phyloP scores from a whole-genome alignment of 441 rosid genomes.

The Euphorbia neoarborescens region DNA sequence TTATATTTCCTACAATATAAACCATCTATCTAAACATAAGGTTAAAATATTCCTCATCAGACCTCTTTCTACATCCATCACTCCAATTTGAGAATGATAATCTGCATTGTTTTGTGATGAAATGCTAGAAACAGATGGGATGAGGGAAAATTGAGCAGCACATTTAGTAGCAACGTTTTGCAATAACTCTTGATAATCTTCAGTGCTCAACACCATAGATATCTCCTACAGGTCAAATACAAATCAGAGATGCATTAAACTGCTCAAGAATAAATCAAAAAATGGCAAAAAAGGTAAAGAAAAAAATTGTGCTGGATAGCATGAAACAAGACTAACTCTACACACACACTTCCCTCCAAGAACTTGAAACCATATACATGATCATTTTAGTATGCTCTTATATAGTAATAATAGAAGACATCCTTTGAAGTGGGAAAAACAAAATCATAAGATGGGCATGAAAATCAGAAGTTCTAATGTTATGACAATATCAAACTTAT shows the following conservation, averaged over 20 bases:
- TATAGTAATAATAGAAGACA: neutral
- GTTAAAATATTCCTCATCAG: conserved; percentile 29
- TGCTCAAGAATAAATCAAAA: conserved; percentile 3
- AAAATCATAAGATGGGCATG: neutral
- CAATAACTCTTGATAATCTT: conserved; percentile 59
- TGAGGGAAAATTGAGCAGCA: conserved; percentile 56
- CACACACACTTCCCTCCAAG: neutral
- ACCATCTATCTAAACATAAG: conserved; percentile 12
- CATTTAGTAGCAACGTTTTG: conserved; percentile 59
- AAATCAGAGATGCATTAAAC: conserved; percentile 13
- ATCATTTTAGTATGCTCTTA: too few relatives aligned
- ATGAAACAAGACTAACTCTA: conserved; percentile 8
- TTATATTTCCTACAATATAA: conserved; percentile 18
- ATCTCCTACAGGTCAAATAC: conserved; percentile 48
- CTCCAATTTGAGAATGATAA: conserved; percentile 33
- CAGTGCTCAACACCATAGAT: conserved; percentile 66
- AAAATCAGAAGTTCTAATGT: neutral
- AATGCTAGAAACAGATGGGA: conserved; percentile 48
- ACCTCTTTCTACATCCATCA: conserved; percentile 31
- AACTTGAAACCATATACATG: too few relatives aligned
- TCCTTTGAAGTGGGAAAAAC: neutral
- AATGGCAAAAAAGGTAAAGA: neutral
- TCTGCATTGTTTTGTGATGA: conserved; percentile 26
- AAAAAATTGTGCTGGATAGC: conserved; percentile 1
- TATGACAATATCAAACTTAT: neutral